Evolutionary conservation across 768 basidiomycete species (phyloP).

Genomic region (Xanthoconium stramineum): DNA sequence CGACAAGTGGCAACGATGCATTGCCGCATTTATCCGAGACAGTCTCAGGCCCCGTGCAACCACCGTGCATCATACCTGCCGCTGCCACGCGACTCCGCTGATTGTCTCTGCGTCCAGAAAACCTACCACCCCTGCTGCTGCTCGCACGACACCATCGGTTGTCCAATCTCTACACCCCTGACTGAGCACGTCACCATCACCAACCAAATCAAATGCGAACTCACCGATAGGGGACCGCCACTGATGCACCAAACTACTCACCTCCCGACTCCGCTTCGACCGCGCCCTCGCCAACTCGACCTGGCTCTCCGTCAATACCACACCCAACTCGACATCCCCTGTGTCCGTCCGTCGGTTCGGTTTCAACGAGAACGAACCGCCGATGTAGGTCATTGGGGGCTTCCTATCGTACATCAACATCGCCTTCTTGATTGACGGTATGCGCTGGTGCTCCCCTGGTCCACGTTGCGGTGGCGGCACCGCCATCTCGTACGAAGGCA

Average conservation of each 20-base stretch:
- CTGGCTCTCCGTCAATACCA: conserved; percentile 35
- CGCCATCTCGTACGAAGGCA: conserved; percentile 32
- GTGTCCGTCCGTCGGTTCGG: conserved; percentile 26
- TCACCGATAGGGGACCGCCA: conserved; percentile 71
- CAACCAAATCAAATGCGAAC: too few species aligned
- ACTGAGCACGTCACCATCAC: too few species aligned
- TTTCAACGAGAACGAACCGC: conserved; percentile 11
- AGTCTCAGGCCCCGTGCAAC: too few species aligned
- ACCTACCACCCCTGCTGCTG: too few species aligned
- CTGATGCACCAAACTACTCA: conserved; percentile 55
- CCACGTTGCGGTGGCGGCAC: conserved; percentile 14
- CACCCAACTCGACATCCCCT: conserved; percentile 23
- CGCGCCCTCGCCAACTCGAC: conserved; percentile 44
- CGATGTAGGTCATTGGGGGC: conserved; percentile 11
- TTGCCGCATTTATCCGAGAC: too few species aligned
- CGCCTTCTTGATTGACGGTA: conserved; percentile 19
- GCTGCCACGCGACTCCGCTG: too few species aligned
- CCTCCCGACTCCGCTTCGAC: conserved; percentile 25
- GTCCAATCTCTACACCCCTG: conserved; percentile 15
- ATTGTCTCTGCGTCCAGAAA: too few species aligned
- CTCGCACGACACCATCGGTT: conserved; percentile 5
- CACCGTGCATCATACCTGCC: too few species aligned
- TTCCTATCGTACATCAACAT: conserved; percentile 31
- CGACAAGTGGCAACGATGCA: too few species aligned
- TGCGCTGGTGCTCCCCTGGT: neutral